These are phyloP conservation scores for Beauveria medogensis DNA, from an alignment of 2,329 filamentous ascomycete species.

Conservation along the genomic window DNA sequence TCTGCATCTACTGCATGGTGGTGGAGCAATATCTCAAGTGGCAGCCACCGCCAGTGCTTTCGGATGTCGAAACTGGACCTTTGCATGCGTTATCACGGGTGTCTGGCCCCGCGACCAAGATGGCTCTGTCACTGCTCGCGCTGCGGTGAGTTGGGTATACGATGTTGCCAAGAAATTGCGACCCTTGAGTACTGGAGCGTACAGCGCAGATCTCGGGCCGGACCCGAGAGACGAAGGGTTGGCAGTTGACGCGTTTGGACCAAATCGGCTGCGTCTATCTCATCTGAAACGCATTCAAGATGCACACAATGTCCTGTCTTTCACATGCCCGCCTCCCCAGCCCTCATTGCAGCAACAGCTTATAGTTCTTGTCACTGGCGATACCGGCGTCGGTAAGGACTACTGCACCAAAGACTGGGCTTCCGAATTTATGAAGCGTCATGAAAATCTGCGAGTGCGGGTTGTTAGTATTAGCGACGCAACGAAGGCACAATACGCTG, in stretches of 20 bases:
- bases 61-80: conserved; percentile 56
- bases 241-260: conserved; percentile 47
- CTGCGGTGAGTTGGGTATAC: conserved; percentile 48
- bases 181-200: conserved; percentile 42
- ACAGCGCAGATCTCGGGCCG: conserved; percentile 55
- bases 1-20: conserved; percentile 54
- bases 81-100: conserved; percentile 55
- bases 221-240: conserved; percentile 48
- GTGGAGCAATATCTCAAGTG: conserved; percentile 40
- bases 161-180: conserved; percentile 36
- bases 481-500: conserved; percentile 50
- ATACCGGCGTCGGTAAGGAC: conserved; percentile 51
- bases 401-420: conserved; percentile 48
- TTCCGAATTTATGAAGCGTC: conserved; percentile 26
- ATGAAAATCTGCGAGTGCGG: conserved; percentile 20
- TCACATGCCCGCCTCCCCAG: conserved; percentile 43
- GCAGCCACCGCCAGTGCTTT: conserved; percentile 44
- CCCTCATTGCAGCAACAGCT: conserved; percentile 29
- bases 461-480: conserved; percentile 40
- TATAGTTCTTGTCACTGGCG: conserved; percentile 50
- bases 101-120: conserved; percentile 49
- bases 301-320: conserved; percentile 42
- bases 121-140: conserved; percentile 33
- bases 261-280: conserved; percentile 40
- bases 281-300: conserved; percentile 43